phyloP scores from a whole-genome alignment of 257 asterid species.

The Petunia secreta region DNA sequence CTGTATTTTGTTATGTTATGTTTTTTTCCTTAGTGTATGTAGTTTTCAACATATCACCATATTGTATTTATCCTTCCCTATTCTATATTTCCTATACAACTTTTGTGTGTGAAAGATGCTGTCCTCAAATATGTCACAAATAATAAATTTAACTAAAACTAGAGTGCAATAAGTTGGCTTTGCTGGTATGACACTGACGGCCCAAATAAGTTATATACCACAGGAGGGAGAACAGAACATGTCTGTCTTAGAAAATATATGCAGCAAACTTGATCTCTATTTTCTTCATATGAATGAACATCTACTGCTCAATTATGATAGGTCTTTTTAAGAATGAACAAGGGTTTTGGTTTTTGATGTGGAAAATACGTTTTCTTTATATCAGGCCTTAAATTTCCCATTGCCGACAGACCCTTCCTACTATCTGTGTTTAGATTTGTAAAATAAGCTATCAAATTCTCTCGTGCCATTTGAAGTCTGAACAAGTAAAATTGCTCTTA shows the following conservation, averaged over 20 bases:
- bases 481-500: background rate
- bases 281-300: background rate
- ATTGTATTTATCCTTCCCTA: too few relatives aligned
- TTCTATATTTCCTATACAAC: background rate
- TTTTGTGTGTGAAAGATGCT: background rate
- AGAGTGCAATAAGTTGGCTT: background rate
- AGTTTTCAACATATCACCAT: background rate
- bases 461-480: background rate
- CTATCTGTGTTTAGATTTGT: background rate
- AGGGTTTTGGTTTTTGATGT: background rate
- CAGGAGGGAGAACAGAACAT: background rate
- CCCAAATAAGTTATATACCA: background rate
- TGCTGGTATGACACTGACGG: background rate
- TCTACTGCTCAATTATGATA: background rate
- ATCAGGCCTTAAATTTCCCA: background rate
- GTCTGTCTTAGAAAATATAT: background rate
- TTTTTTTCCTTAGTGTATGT: background rate
- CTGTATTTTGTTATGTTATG: background rate
- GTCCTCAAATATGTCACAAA: constrained; percentile 4
- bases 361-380: background rate
- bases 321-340: background rate
- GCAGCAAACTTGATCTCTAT: background rate
- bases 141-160: background rate
- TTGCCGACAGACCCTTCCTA: constrained; percentile 4
- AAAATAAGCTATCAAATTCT: background rate